phyloP scores from a whole-genome alignment of 202 grass and related monocot species.

The Digitaria exilis region DNA sequence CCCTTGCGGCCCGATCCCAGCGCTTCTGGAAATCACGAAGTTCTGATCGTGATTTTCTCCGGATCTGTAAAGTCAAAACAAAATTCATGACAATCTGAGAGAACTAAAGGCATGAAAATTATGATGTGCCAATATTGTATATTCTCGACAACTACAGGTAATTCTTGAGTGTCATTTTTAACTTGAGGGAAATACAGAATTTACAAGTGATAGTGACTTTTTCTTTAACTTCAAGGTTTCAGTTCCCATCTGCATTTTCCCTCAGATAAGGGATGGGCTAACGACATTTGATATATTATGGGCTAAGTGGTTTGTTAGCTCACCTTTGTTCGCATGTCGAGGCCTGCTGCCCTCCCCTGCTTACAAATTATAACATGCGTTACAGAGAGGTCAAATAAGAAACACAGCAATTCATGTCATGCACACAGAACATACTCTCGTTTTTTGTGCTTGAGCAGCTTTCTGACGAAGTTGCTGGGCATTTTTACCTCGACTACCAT shows the following conservation, averaged over 20 bases:
- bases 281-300: background rate
- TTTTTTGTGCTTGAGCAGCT: slow-evolving; percentile 30
- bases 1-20: slow-evolving; percentile 61
- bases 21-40: slow-evolving; percentile 62
- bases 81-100: background rate
- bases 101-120: background rate
- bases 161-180: background rate
- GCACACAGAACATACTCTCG: slow-evolving; percentile 44
- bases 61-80: slow-evolving; percentile 37
- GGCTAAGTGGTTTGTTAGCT: slow-evolving; percentile 34
- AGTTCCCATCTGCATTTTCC: background rate
- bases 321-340: slow-evolving; percentile 73
- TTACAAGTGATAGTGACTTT: background rate
- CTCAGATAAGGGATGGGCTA: background rate
- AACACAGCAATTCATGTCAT: slow-evolving; percentile 16
- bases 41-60: slow-evolving; percentile 60
- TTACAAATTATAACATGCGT: slow-evolving; percentile 25
- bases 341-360: slow-evolving; percentile 47
- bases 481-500: slow-evolving; percentile 33
- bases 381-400: background rate
- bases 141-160: background rate
- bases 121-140: background rate
- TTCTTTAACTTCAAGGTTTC: background rate
- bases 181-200: background rate
- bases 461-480: slow-evolving; percentile 23